A percentile compares a stretch with the other conserved stretches of the same genome.
Conservation (phyloP, 2,329 filamentous ascomycete genomes). For the Aspergillus thermomutatus region DNA sequence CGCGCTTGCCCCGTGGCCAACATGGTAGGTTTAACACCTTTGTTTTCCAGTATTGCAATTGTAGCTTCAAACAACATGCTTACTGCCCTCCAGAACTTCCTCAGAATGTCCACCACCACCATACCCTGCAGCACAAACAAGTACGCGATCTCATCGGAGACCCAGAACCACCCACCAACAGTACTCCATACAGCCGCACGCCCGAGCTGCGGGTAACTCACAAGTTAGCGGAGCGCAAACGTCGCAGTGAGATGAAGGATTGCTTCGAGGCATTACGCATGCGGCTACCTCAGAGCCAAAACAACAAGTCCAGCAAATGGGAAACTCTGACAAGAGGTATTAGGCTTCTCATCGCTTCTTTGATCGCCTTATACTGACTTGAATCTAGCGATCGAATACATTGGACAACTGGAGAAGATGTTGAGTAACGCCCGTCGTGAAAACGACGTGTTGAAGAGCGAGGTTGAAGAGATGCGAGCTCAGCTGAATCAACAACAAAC, state of each 20-base stretch:
- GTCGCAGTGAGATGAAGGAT: constrained; percentile 52
- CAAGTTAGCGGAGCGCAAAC: constrained; percentile 50
- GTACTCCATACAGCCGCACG: constrained; percentile 49
- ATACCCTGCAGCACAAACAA: constrained; percentile 48
- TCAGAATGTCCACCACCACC: constrained; percentile 47
- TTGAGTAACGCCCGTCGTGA: constrained; percentile 38
- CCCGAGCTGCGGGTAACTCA: constrained; percentile 50
- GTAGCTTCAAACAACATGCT: not conserved
- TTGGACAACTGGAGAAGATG: constrained; percentile 42
- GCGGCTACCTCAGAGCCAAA: constrained; percentile 44
- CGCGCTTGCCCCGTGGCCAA: constrained; percentile 45
- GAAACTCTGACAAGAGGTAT: constrained; percentile 48
- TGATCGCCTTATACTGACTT: constrained; percentile 10
- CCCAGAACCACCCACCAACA: constrained; percentile 38
- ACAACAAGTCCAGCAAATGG: constrained; percentile 53
- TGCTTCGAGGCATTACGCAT: constrained; percentile 47
- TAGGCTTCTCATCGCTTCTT: not conserved
- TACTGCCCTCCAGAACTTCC: constrained; percentile 38
- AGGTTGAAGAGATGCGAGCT: constrained; percentile 38
- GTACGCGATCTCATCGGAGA: constrained; percentile 47
- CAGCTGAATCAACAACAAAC: constrained; percentile 37
- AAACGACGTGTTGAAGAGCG: constrained; percentile 32
- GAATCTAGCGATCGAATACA: constrained; percentile 46
- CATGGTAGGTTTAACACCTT: constrained; percentile 39
- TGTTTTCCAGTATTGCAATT: not conserved